phyloP scores from a whole-genome alignment of 352 stramenopile genomes.

The Phytophthora fragariae region DNA sequence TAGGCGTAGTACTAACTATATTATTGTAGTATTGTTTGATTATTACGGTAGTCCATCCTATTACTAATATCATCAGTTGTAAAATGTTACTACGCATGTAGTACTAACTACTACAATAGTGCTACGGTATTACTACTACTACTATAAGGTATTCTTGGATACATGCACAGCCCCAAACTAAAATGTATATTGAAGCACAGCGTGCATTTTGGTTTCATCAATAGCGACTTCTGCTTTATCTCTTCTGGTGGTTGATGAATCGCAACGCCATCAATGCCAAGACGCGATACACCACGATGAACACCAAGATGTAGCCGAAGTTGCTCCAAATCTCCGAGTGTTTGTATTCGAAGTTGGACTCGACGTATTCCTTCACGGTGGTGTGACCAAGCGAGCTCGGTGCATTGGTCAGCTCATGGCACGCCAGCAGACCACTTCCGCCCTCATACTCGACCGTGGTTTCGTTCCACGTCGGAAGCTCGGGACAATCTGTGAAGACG shows the following conservation, averaged over 20 bases:
- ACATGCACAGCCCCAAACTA: no score
- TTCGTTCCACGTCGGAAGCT: constrained; percentile 33
- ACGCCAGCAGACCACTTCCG: constrained; percentile 18
- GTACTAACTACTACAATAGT: no score
- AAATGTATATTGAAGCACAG: no score
- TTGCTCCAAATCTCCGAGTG: constrained; percentile 40
- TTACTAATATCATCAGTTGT: no score
- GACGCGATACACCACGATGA: constrained; percentile 39
- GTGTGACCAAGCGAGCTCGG: constrained; percentile 25
- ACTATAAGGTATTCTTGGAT: no score
- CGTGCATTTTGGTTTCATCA: no score
- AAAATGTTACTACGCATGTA: no score
- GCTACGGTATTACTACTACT: no score
- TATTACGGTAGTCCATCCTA: no score
- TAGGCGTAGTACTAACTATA: no score
- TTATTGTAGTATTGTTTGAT: no score
- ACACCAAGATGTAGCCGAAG: constrained; percentile 40
- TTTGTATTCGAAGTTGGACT: constrained; percentile 42
- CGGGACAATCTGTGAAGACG: constrained; percentile 42
- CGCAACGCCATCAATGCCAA: constrained; percentile 44
- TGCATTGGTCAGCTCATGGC: constrained; percentile 20
- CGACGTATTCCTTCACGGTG: constrained; percentile 34
- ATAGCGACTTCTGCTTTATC: constrained; percentile 21
- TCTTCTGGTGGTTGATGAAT: constrained; percentile 57
- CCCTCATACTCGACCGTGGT: constrained; percentile 23